Conservation (phyloP, 306 rosid genomes). For the Aeschynomene evenia region DNA sequence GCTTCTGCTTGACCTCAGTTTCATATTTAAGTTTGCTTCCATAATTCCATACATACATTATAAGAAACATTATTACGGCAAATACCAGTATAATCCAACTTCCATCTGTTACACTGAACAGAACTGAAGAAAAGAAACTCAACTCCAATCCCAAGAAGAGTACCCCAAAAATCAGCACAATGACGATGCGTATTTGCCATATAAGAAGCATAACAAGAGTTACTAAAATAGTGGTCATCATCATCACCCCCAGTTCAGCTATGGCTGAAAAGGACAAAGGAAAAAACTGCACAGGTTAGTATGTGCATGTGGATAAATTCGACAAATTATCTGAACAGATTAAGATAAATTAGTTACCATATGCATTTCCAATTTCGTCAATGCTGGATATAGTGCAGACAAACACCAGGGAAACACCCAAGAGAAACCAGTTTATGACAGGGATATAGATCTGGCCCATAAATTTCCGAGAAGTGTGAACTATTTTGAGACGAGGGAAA, state of each 20-base stretch:
- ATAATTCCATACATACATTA: slow-evolving; percentile 88
- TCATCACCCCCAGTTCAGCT: slow-evolving; percentile 98
- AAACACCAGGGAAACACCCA: slow-evolving; percentile 79
- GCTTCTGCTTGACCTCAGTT: slow-evolving; percentile 90
- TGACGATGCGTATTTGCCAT: slow-evolving; percentile 83
- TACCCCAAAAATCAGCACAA: slow-evolving; percentile 62
- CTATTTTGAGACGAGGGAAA: slow-evolving; percentile 95
- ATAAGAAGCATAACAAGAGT: slow-evolving; percentile 97
- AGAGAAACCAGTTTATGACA: slow-evolving; percentile 91
- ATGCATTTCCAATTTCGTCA: slow-evolving; percentile 97
- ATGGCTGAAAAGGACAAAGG: slow-evolving; percentile 57
- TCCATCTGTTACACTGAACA: slow-evolving; percentile 85
- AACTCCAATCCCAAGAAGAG: slow-evolving; percentile 86
- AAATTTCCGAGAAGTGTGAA: slow-evolving; percentile 94
- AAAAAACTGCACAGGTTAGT: slow-evolving; percentile 32
- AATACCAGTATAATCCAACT: slow-evolving; percentile 96
- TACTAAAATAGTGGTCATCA: slow-evolving; percentile 90
- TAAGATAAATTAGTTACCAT: slow-evolving; percentile 61
- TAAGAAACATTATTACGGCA: slow-evolving; percentile 68
- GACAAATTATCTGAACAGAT: background rate
- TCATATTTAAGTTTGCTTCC: slow-evolving; percentile 98
- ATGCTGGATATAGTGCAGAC: slow-evolving; percentile 78
- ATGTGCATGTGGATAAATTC: slow-evolving; percentile 13
- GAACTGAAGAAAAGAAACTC: slow-evolving; percentile 87
- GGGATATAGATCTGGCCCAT: slow-evolving; percentile 99